phyloP scores from a whole-genome alignment of 352 stramenopile species.

The Globisporangium nagaii region DNA sequence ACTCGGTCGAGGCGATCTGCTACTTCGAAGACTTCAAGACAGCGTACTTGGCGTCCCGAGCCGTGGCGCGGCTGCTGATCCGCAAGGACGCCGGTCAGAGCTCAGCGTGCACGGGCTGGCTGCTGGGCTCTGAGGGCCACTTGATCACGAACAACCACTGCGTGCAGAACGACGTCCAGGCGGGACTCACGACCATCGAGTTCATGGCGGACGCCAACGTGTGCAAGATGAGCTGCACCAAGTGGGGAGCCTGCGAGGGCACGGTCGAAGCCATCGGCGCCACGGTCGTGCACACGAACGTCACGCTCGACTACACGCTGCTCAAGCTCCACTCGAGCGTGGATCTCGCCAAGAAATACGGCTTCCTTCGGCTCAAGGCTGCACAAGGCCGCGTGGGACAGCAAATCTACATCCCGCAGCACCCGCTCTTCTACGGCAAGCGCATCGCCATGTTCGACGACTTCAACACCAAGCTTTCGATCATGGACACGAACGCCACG shows the following conservation, averaged over 20 bases:
- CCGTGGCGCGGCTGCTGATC: constrained; percentile 52
- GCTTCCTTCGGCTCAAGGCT: constrained; percentile 45
- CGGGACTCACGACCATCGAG: constrained; percentile 37
- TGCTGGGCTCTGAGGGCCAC: constrained; percentile 52
- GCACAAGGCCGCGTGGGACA: constrained; percentile 9
- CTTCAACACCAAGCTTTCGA: constrained; percentile 22
- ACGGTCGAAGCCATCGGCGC: constrained; percentile 36
- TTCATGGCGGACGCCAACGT: constrained; percentile 47
- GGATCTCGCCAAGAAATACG: constrained; percentile 41
- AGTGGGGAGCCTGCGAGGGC: constrained; percentile 37
- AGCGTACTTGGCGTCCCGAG: constrained; percentile 31
- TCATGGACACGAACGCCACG: constrained; percentile 22
- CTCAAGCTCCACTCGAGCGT: constrained; percentile 35
- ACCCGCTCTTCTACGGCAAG: constrained; percentile 24
- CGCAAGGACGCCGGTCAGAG: constrained; percentile 23
- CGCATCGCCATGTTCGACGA: constrained; percentile 22
- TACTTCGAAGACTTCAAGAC: constrained; percentile 28
- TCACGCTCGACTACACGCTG: constrained; percentile 55
- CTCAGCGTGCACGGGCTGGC: constrained; percentile 50
- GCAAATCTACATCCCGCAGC: constrained; percentile 26
- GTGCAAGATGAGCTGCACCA: constrained; percentile 30
- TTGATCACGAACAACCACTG: constrained; percentile 76
- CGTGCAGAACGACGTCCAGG: constrained; percentile 35
- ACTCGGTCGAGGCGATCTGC: constrained; percentile 54
- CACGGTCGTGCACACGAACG: constrained; percentile 38